These are phyloP conservation scores for Sporodiniella umbellata DNA, from an alignment of 371 early-diverging fungal species.

Conservation along the genomic window DNA sequence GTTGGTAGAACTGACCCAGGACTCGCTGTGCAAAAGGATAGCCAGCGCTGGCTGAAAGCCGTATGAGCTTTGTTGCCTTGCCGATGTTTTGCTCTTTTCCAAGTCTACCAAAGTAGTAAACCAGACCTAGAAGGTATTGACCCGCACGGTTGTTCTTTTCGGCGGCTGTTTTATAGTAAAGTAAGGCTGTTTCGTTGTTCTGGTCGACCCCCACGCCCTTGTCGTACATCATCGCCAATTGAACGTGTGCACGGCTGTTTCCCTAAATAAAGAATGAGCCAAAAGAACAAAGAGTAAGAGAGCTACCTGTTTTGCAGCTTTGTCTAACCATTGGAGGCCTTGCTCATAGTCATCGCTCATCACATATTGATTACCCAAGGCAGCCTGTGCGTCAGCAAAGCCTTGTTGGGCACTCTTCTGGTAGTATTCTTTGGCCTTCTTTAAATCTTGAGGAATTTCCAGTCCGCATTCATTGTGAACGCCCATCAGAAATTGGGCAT, in stretches of 20 bases:
- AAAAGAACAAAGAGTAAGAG: not conserved
- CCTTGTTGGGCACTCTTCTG: conserved; percentile 37
- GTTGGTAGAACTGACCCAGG: conserved; percentile 42
- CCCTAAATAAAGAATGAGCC: conserved; percentile 12
- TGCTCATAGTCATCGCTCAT: conserved; percentile 22
- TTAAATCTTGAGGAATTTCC: conserved; percentile 23
- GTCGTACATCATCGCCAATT: conserved; percentile 43
- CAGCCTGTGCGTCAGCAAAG: conserved; percentile 45
- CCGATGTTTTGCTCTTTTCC: conserved; percentile 27
- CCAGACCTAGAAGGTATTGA: conserved; percentile 40
- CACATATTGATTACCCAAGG: conserved; percentile 36
- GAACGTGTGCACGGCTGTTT: conserved; percentile 37
- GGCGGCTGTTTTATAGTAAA: conserved; percentile 40
- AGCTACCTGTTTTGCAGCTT: conserved; percentile 35
- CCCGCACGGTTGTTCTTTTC: conserved; percentile 31
- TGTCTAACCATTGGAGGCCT: conserved; percentile 42
- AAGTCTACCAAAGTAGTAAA: conserved; percentile 33
- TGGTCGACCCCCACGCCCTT: conserved; percentile 32
- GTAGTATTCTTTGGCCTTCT: conserved; percentile 30
- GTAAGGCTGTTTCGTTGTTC: conserved; percentile 25
- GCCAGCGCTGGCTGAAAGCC: conserved; percentile 34
- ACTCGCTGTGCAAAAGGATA: conserved; percentile 43
- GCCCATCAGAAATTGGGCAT: conserved; percentile 46
- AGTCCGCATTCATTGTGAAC: conserved; percentile 44
- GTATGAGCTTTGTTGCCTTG: conserved; percentile 35